Evolutionary conservation across 805 yeast species (phyloP).

Genomic region (Pichia rugopelliculosa): DNA sequence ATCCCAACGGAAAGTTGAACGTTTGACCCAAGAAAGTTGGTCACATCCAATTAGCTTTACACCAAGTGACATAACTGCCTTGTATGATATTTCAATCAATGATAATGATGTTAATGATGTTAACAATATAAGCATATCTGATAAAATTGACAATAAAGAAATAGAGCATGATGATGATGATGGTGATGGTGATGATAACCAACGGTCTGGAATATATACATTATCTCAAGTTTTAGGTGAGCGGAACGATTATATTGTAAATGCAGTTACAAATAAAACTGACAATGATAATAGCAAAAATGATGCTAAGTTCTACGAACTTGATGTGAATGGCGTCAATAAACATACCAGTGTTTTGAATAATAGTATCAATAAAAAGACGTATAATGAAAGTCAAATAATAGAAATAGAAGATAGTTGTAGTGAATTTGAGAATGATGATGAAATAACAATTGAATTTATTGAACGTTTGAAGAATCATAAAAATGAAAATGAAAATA

Average conservation of each 20-base stretch:
- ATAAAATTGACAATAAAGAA: not conserved
- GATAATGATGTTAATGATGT: not conserved
- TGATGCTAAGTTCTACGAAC: not conserved
- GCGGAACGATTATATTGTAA: not conserved
- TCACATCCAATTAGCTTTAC: conserved; percentile 4
- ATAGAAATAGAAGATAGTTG: conserved; percentile 3
- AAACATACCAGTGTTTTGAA: not conserved
- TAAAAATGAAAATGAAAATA: not conserved
- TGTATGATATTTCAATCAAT: conserved; percentile 2
- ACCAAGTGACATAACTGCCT: not conserved
- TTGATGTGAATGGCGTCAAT: not conserved
- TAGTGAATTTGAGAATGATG: conserved; percentile 2
- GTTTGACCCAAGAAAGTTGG: conserved; percentile 2
- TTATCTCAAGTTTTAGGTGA: conserved; percentile 8
- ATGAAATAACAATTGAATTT: conserved; percentile 1
- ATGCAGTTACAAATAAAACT: not conserved
- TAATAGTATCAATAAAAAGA: not conserved
- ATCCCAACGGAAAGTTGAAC: not conserved
- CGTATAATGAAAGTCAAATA: not conserved
- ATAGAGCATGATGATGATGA: not conserved
- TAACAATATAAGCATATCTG: not conserved
- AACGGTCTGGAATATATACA: conserved; percentile 3
- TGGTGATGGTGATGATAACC: not conserved
- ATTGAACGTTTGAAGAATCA: not conserved
- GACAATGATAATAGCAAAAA: not conserved